Evolutionary conservation across 2,329 filamentous ascomycete genomes (phyloP), one percentile per base, ranked within the genome.

Genomic region (Aphanocladium album): DNA sequence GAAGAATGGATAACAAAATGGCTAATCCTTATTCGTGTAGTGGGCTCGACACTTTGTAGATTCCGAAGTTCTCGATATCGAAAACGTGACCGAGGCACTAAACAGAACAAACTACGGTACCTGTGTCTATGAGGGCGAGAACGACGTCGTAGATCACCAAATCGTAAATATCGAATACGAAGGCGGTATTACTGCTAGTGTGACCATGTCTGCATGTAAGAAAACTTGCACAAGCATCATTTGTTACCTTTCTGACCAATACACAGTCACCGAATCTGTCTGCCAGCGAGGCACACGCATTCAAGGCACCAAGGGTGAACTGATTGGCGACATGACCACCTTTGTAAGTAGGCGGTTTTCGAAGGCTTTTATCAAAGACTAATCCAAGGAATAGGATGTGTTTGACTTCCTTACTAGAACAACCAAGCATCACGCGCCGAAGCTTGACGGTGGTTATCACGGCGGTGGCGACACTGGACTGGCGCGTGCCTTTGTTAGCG

Each of bases 161-260:
- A 45, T 64, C n/a, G 62, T 64, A n/a, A 64, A 64, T 27, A 52
- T 64, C 7, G 61, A 64, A 37, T 64, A 62, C 27, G 55, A 64
- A 14, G 61, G 61, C 9, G 62, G 62, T 35, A 54, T 62, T 21
- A 64, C 62, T 4, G 62, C 62, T 23, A 61, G 57, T n/a, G 39
- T 64, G 9, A 64, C 62, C 37, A 64, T 64, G 62, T 64, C 62
- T 59, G 62, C 62, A n/a, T 64, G 62, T 64, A 61, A 57, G 58
- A 37, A 0, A n/a, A 16, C 33, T 12, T 23, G 14, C 23, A 33
- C 2, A 16, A 7, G 5, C 14, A 25, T 17, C 8, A 1, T 2
- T 19, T 9, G 39, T 7, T 47, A 21, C 45, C 21, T 17, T 45
- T 4, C 39, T 30, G 25, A 53, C 35, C 21, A 6, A 1, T 4